Conservation (phyloP, 2,329 filamentous ascomycete species). For the Arthrobotrys sinensis region DNA sequence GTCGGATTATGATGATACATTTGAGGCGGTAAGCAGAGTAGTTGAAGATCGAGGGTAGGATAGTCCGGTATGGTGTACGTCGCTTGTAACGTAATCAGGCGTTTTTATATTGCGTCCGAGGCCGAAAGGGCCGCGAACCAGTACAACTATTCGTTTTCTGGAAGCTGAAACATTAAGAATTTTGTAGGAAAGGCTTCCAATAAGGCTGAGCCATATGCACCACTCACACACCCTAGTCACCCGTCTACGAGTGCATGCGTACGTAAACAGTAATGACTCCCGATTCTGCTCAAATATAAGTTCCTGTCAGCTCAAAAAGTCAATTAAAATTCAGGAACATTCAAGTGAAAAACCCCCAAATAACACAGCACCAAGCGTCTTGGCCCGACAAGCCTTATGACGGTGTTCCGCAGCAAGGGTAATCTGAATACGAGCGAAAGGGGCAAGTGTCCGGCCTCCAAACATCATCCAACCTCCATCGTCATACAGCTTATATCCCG, state of each 20-base stretch:
- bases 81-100: slow-evolving; percentile 13
- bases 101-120: slow-evolving; percentile 14
- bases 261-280: slow-evolving; percentile 3
- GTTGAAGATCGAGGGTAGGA: background rate
- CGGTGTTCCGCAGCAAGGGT: slow-evolving; percentile 13
- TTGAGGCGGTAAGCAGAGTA: background rate
- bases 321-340: slow-evolving; percentile 3
- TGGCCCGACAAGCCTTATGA: slow-evolving; percentile 26
- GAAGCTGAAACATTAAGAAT: background rate
- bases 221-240: background rate
- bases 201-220: slow-evolving; percentile 12
- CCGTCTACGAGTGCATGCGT: slow-evolving; percentile 1
- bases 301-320: slow-evolving; percentile 10
- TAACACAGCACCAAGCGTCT: background rate
- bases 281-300: slow-evolving; percentile 12
- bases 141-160: slow-evolving; percentile 16
- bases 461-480: slow-evolving; percentile 38
- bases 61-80: slow-evolving; percentile 5
- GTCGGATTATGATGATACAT: slow-evolving; percentile 42
- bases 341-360: background rate
- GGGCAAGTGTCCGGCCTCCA: slow-evolving; percentile 50
- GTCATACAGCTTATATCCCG: slow-evolving; percentile 9
- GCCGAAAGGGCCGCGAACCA: slow-evolving; percentile 33
- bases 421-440: slow-evolving; percentile 59
- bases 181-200: background rate